Base-by-base conservation (phyloP, 1,139 yeast genomes). In the Debaryomycetaceae sp. region DNA sequence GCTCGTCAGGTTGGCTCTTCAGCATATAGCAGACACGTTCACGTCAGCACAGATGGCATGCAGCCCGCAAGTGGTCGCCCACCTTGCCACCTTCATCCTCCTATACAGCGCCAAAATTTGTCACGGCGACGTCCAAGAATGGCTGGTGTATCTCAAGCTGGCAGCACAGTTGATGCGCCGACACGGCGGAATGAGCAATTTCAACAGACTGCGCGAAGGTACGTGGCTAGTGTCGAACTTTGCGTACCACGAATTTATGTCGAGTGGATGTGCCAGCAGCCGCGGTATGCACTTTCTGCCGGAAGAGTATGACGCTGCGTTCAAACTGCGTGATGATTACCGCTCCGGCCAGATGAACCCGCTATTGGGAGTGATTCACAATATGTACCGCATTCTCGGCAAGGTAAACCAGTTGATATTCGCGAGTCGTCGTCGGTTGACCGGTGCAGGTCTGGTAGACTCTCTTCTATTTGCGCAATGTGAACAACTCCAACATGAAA, bases 151-250 rank as follows among this genome's bases (percentile, higher is more conserved):
- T 40, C 53, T 79, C 34, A 62, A 62, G 25, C 68, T 75, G 64
- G 82, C 82, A 2, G 74, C 79, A 32, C 66, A 66, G 32, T 55
- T 78, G 12, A 62, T 79, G 18, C 54, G 58, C 30, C 49, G 58
- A 25, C 64, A 71, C 37, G 86, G 85, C 11, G 86, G 85, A 0
- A 55, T 74, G 25, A 66, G 72, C 38, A 66, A 66, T 33, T 62
- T 62, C 35, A 60, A 63, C 37, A 59, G 58, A 28, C 72, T 71
- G 46, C 73, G 70, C 37, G 74, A 70, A 34, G 73, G 73, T 36
- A 74, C 77, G 36, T 82, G 90, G 81, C 58, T 82, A 32, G 73
- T 79, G 16, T 72, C 85, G n/a, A 80, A 77, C 49, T 82, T 78
- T 53, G 85, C 86, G 1, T 82, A 81, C 45, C 93, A 82, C 48